A percentile compares a stretch with the other conserved stretches of the same genome.
These are phyloP conservation scores for Botryosphaeria dothidea DNA, from an alignment of 2,329 filamentous ascomycete species.

Conservation along the genomic window DNA sequence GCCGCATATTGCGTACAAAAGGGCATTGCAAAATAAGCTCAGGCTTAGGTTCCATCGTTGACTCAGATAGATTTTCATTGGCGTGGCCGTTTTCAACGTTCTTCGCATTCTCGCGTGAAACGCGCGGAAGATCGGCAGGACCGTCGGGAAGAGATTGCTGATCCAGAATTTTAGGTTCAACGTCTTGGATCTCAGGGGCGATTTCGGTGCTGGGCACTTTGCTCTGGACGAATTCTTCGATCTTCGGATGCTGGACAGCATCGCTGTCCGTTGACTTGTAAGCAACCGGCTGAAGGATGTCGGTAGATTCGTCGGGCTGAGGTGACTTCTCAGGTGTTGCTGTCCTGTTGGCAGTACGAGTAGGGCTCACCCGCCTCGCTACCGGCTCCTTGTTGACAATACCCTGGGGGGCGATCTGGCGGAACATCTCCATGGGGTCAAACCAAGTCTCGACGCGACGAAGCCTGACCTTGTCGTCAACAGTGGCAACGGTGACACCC, in stretches of 20 bases:
- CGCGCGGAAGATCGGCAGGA: background rate
- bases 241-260: background rate
- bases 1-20: background rate
- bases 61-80: background rate
- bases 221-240: background rate
- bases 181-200: background rate
- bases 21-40: background rate
- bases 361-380: slow-evolving; percentile 32
- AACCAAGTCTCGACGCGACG: slow-evolving; percentile 65
- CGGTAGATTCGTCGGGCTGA: background rate
- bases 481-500: slow-evolving; percentile 62
- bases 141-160: background rate
- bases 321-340: background rate
- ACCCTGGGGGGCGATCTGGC: slow-evolving; percentile 59
- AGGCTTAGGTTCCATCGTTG: background rate
- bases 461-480: slow-evolving; percentile 62
- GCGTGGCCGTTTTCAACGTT: background rate
- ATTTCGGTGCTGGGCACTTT: background rate
- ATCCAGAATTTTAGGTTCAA: background rate
- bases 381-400: slow-evolving; percentile 48
- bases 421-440: slow-evolving; percentile 67
- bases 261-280: background rate
- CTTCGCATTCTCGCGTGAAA: background rate
- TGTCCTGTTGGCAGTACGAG: slow-evolving; percentile 25
- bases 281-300: background rate